These are phyloP conservation scores for Cutaneotrichosporon cavernicola DNA, from an alignment of 1,284 basidiomycete genomes.

Conservation along the genomic window DNA sequence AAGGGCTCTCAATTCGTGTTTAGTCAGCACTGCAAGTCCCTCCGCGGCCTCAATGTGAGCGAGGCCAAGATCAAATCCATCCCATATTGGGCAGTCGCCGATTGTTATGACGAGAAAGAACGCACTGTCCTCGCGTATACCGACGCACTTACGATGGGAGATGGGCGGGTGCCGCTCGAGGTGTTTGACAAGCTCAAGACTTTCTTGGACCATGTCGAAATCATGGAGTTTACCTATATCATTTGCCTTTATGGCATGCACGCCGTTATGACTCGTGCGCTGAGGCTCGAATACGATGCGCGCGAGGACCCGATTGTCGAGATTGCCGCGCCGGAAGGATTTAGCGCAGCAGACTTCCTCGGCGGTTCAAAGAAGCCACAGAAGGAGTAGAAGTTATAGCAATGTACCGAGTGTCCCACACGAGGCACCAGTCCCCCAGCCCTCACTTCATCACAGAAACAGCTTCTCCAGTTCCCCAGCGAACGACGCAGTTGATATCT, in stretches of 20 bases:
- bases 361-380: not conserved
- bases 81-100: constrained; percentile 3
- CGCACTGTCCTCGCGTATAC: constrained; percentile 10
- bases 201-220: constrained; percentile 1
- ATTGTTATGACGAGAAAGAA: constrained; percentile 6
- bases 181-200: constrained; percentile 10
- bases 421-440: too few species aligned
- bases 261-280: constrained; percentile 12
- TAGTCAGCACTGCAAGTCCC: constrained; percentile 15
- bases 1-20: constrained; percentile 12
- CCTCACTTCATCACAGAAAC: too few species aligned
- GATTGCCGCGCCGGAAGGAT: constrained; percentile 10
- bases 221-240: constrained; percentile 16
- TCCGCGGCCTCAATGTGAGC: constrained; percentile 5
- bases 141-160: not conserved
- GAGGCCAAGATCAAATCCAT: constrained; percentile 9
- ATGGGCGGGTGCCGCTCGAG: constrained; percentile 7
- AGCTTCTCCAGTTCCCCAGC: too few species aligned
- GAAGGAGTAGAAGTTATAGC: constrained; percentile 3
- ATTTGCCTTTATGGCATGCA: constrained; percentile 12
- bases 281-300: constrained; percentile 12
- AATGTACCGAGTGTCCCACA: not conserved
- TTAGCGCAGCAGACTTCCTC: constrained; percentile 11
- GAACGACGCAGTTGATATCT: too few species aligned
- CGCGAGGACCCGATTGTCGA: constrained; percentile 15